Evolutionary conservation across 352 stramenopile species (phyloP), one percentile per base, ranked within the genome.

Genomic region (Lagenidium giganteum): DNA sequence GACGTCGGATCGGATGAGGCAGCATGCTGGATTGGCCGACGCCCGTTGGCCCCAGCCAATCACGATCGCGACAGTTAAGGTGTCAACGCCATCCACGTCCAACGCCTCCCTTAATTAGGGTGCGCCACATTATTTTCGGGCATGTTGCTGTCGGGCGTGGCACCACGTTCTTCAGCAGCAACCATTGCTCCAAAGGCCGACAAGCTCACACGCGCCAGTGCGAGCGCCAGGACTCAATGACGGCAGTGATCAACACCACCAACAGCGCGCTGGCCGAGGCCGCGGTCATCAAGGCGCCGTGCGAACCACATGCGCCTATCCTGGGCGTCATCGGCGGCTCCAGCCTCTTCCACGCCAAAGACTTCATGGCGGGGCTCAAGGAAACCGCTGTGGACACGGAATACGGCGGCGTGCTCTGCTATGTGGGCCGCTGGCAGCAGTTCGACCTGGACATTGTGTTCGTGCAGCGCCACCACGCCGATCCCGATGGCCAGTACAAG

Each of bases 321-420:
- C 59, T 95, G 29, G 83, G 83, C 47, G 74, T 93, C 33, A 89
- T 95, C 44, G 83, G 83, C 47, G 83, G 83, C 47, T 91, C 75
- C 36, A 89, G 80, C 47, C 75, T 95, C 46, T 86, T 93, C 53
- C 80, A 93, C 59, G 70, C 78, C 56, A 82, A 73, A 54, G 56
- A 61, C 24, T 83, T 90, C 61, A 83, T 63, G 8, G 61, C 61
- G 9, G 33, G 41, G 27, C 65, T 92, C 7, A 42, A 62, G 31
- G 49, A 86, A 51, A 66, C 75, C 28, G 60, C 83, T 13, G 67
- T 90, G 25, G 46, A 68, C 14, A 95, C 83, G 8, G 54, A 77
- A 46, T 87, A 72, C 41, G 83, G 83, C 18, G 30, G 39, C 36
- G 81, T 93, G 8, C 57, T 91, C 33, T 65, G 67, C 21, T 57